Conservation (phyloP, 805 yeast species). For the Candida jianshihensis region DNA sequence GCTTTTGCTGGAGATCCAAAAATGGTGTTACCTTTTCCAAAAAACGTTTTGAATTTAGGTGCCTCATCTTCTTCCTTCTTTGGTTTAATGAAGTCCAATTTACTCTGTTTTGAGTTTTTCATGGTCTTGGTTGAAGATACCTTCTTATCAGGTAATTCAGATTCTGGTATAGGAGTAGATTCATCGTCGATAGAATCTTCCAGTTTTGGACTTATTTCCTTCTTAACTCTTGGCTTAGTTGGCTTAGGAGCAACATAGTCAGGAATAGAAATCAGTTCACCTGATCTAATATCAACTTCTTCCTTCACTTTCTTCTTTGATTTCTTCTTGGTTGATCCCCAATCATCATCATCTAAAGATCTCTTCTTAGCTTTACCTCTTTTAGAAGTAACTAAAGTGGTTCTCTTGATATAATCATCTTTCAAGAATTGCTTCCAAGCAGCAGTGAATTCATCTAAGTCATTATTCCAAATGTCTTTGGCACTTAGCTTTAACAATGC, state of each 20-base stretch:
- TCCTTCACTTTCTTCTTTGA: constrained; percentile 11
- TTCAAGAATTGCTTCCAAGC: constrained; percentile 64
- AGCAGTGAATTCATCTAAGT: constrained; percentile 64
- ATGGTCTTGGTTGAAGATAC: neutral
- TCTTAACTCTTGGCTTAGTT: constrained; percentile 17
- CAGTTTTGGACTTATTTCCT: constrained; percentile 17
- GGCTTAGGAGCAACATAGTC: constrained; percentile 18
- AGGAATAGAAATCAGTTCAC: constrained; percentile 21
- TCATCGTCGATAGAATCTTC: constrained; percentile 12
- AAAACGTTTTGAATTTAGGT: constrained; percentile 27
- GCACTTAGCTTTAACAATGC: constrained; percentile 60
- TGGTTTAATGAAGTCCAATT: constrained; percentile 8
- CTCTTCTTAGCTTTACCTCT: constrained; percentile 35
- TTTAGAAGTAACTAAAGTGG: constrained; percentile 39
- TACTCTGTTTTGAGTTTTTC: constrained; percentile 2
- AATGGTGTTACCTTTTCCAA: constrained; percentile 26
- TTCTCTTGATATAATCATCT: constrained; percentile 56
- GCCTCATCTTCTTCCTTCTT: constrained; percentile 12
- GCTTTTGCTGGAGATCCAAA: constrained; percentile 23
- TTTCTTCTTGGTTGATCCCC: constrained; percentile 10
- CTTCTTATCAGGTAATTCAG: constrained; percentile 1
- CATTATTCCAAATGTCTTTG: constrained; percentile 83
- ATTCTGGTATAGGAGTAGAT: constrained; percentile 1
- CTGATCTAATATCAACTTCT: constrained; percentile 12
- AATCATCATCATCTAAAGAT: constrained; percentile 22